Evolutionary conservation across 306 rosid species (phyloP).

Genomic region (Casuarina glauca): DNA sequence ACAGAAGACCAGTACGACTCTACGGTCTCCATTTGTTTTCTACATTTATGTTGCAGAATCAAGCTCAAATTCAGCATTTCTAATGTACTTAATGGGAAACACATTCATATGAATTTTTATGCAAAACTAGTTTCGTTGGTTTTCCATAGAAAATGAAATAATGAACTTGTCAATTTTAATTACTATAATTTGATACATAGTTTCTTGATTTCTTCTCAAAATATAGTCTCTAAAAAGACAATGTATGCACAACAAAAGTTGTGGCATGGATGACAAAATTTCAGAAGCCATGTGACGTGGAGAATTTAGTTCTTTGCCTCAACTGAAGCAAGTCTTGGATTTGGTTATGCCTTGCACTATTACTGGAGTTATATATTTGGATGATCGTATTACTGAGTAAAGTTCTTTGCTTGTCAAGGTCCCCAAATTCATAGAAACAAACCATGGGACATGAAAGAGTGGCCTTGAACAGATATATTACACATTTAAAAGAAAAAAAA

Average conservation of each 20-base stretch:
- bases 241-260: neutral
- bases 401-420: neutral
- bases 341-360: neutral
- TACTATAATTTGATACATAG: constrained; percentile 1
- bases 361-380: neutral
- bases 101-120: neutral
- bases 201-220: neutral
- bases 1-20: neutral
- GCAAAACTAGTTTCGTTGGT: neutral
- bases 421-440: neutral
- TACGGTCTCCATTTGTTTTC: neutral
- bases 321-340: neutral
- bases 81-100: neutral
- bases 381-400: neutral
- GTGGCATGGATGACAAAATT: neutral
- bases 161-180: neutral
- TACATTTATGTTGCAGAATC: neutral
- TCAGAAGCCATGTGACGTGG: neutral
- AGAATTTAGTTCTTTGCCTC: neutral
- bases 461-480: constrained; percentile 4
- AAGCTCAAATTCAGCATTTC: neutral
- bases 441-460: neutral
- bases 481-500: neutral
- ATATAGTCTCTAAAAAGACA: neutral
- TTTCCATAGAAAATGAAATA: neutral